A percentile compares a stretch with the other conserved stretches of the same genome.
These are phyloP conservation scores for Flaveria sonorensis DNA, from an alignment of 129 eudicot species.

Conservation along the genomic window DNA sequence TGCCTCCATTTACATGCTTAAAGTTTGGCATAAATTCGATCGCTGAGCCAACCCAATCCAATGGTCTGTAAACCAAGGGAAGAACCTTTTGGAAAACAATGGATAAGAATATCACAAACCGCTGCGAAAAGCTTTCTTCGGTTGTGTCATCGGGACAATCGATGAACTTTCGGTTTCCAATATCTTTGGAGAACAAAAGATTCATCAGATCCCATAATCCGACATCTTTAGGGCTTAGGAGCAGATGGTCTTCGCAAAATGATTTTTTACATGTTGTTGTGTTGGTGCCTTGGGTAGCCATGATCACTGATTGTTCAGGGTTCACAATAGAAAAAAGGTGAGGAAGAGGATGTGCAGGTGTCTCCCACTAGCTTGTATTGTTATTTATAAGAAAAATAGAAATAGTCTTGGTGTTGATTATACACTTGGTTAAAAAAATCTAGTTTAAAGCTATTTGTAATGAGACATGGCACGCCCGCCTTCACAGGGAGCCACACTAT, in stretches of 20 bases:
- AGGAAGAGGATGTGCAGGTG: conserved; percentile 9
- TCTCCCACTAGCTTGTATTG: background rate
- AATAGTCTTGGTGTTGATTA: background rate
- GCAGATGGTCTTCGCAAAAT: conserved; percentile 45
- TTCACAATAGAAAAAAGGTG: background rate
- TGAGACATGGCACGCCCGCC: too few species aligned
- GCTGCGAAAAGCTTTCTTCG: conserved; percentile 35
- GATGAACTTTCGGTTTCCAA: conserved; percentile 42
- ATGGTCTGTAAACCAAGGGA: conserved; percentile 31
- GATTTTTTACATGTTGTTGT: conserved; percentile 42
- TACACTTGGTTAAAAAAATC: too few species aligned
- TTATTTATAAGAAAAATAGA: conserved; percentile 8
- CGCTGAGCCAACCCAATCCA: conserved; percentile 40
- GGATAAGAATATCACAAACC: conserved; percentile 47
- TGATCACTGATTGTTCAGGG: conserved; percentile 6
- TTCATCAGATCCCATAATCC: conserved; percentile 40
- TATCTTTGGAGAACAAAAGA: conserved; percentile 45
- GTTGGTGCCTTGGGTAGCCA: conserved; percentile 26
- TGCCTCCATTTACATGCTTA: conserved; percentile 40
- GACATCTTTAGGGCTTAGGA: conserved; percentile 52
- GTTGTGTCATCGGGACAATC: conserved; percentile 38
- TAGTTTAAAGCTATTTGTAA: too few species aligned
- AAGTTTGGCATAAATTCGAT: conserved; percentile 54
- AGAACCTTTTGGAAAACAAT: conserved; percentile 43
- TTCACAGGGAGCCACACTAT: too few species aligned